phyloP scores from a whole-genome alignment of 2,329 filamentous ascomycete species.

The Colletotrichum scovillei region DNA sequence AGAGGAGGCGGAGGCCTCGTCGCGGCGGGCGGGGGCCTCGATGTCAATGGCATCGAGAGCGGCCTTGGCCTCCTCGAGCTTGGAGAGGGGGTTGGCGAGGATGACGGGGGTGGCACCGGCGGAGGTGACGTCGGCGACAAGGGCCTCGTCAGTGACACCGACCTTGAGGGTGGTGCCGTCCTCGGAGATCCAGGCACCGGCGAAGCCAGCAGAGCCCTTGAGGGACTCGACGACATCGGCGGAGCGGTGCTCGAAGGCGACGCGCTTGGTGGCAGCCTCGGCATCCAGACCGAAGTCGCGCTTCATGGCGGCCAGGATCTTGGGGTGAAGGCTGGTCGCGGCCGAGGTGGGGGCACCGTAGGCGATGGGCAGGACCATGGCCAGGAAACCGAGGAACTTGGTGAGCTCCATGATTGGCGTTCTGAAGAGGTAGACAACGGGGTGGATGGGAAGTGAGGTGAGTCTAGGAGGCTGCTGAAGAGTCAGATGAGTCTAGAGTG shows the following conservation, averaged over 20 bases:
- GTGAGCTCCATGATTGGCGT: conserved; percentile 49
- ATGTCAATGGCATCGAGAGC: conserved; percentile 56
- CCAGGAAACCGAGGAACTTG: conserved; percentile 50
- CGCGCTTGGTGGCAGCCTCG: conserved; percentile 50
- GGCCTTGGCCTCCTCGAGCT: conserved; percentile 53
- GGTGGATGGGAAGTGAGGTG: conserved; percentile 13
- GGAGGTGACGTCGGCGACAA: conserved; percentile 47
- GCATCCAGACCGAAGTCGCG: conserved; percentile 53
- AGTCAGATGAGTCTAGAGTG: conserved; percentile 14
- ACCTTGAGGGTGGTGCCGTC: conserved; percentile 49
- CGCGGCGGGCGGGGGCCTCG: conserved; percentile 37
- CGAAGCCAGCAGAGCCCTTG: conserved; percentile 47
- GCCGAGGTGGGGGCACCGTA: conserved; percentile 51
- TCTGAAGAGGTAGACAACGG: conserved; percentile 37
- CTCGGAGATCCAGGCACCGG: conserved; percentile 50
- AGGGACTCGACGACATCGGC: conserved; percentile 51
- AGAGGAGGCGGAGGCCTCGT: conserved; percentile 39
- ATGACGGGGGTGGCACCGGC: conserved; percentile 49
- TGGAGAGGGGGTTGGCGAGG: conserved; percentile 48
- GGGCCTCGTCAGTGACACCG: conserved; percentile 49
- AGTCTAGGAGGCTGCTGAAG: conserved; percentile 3
- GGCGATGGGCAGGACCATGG: conserved; percentile 51
- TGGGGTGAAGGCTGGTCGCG: conserved; percentile 50
- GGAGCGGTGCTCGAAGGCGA: conserved; percentile 49
- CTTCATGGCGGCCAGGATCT: conserved; percentile 55